Evolutionary conservation across 129 eudicot species (phyloP), one percentile per base, ranked within the genome.

Genomic region (Smallanthus sonchifolius): DNA sequence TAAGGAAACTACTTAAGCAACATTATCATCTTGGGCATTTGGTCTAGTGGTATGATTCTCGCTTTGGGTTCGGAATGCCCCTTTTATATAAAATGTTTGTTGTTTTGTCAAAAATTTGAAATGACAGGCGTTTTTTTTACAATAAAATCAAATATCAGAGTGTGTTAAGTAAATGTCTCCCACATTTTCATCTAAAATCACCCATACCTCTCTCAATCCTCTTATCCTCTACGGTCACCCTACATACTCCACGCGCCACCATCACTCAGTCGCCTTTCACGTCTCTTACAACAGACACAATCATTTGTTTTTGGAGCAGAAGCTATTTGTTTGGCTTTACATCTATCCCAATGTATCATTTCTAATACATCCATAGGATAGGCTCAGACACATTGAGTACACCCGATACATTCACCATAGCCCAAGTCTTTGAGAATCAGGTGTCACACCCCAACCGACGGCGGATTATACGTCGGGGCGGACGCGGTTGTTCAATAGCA

Each of bases 11-110:
- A 1, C 10, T 1, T 0, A 42, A 3, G 3, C 2, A 0, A 0
- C 2, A 7, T 0, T 47, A 5, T n/a, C 57, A 51, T 0, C 2
- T 24, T 13, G 95, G 95, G 95, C 96, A 85, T 87, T 92, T 89
- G 95, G 96, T 90, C 95, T 89, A 92, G 96, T 87, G 95, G 95
- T 89, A 89, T 87, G 95, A 87, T 92, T 92, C 95, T 92, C 92
- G 92, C 95, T 87, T 87, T 40, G 95, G 96, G 95, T 89, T 87
- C 96, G 89, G 96, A 92, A 88, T 83, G 96, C 97, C 96, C 92
- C 94, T n/a, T 42, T 60, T 9, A 8, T 0, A 24, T 24, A 24
- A 24, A 0, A 24, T 24, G n/a, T n/a, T n/a, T n/a, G n/a, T n/a
- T n/a, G n/a, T 24, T 24, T 24, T 24, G 30, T 24, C n/a, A n/a